Base-by-base conservation (phyloP, 257 asterid species). In the Lantana camara region DNA sequence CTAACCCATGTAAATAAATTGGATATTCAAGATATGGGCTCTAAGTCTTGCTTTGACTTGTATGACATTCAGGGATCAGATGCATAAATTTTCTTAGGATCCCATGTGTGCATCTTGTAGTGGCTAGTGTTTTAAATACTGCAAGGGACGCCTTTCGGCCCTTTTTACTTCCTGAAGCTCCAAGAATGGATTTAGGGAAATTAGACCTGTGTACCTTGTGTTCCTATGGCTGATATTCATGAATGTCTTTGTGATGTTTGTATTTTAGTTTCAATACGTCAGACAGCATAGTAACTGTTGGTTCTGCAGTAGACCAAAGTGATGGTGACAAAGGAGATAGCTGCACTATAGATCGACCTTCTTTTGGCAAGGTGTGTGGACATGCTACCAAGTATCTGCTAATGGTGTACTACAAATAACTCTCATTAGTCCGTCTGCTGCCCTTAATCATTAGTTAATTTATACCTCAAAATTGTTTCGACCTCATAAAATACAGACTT, bases 291-390 rank as follows among this genome's bases (percentile, higher is more conserved):
- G 58, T 63, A 38, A 44, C 64, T 54, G 48, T 34, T 41, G 68
- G 63, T 64, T 67, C 83, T 63, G 64, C 74, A 45, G 72, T 77
- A 49, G 81, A 68, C 62, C 81, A 72, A 76, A 66, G 59, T 69
- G 82, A 80, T 67, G 71, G 63, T 35, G 81, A 60, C 63, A 83
- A 76, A 57, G 82, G 27, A 74, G 86, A 79, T 69, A 40, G 72
- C 58, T 53, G 71, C 66, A 23, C 60, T 67, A 68, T 73, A 48
- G 76, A 69, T 62, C 69, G 15, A 62, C 75, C 80, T 63, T 68
- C 85, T 54, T 35, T 60, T 40, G 63, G 70, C 53, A 72, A 82
- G 96, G 95, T 87, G 46, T 72, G 84, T 77, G 62, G 63, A 32
- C 24, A 44, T 53, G 23, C 59, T 68, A 27, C 11, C 29, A 29